Evolutionary conservation across 1,139 yeast genomes (phyloP).

Genomic region (Taphrina confusa): DNA sequence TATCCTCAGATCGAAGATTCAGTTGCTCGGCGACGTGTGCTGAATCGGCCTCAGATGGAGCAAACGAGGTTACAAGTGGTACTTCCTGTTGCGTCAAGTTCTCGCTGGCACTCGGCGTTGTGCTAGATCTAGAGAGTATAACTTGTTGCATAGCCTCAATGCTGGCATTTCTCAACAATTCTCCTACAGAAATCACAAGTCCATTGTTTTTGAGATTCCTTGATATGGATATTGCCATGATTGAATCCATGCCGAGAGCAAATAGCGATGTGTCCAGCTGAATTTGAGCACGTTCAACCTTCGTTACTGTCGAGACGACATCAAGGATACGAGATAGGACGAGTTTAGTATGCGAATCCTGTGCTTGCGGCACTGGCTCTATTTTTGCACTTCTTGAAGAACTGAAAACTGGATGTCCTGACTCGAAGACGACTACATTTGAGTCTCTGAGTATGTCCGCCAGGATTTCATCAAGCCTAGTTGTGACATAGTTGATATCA

Average conservation of each 20-base stretch:
- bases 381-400: neutral
- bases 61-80: neutral
- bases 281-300: slow-evolving; percentile 22
- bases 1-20: neutral
- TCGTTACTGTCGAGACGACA: slow-evolving; percentile 34
- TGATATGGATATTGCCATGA: slow-evolving; percentile 40
- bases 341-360: neutral
- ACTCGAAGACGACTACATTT: neutral
- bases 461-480: slow-evolving; percentile 7
- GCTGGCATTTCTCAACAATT: slow-evolving; percentile 37
- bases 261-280: slow-evolving; percentile 36
- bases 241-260: slow-evolving; percentile 41
- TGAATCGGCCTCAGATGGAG: neutral
- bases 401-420: neutral
- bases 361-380: slow-evolving; percentile 18
- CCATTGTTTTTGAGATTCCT: slow-evolving; percentile 34
- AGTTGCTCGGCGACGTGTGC: neutral
- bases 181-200: slow-evolving; percentile 39
- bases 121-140: neutral
- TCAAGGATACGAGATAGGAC: slow-evolving; percentile 6
- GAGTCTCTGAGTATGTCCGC: neutral
- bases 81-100: neutral
- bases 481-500: neutral
- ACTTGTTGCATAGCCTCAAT: slow-evolving; percentile 34
- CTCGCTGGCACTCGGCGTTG: neutral